Percentiles rank a stretch among this genome's conserved stretches.
These are phyloP conservation scores for Aotearoamyces nothofagi DNA, from an alignment of 2,329 filamentous ascomycete species.

Conservation along the genomic window DNA sequence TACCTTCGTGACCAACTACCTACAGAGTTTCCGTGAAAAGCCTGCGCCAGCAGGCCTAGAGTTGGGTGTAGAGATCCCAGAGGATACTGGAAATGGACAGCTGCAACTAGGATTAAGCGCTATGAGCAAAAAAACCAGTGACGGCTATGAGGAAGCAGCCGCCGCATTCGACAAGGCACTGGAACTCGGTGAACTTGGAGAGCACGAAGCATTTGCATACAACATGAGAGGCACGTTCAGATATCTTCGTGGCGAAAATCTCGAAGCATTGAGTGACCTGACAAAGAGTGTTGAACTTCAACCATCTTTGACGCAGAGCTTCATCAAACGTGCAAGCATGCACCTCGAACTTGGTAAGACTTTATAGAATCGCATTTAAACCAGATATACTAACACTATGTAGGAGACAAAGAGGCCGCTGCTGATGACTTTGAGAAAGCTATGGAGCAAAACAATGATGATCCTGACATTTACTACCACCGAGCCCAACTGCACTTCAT, in stretches of 20 bases:
- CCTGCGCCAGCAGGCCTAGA: slow-evolving; percentile 68
- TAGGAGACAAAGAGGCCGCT: slow-evolving; percentile 72
- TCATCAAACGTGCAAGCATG: slow-evolving; percentile 98
- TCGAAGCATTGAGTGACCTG: slow-evolving; percentile 68
- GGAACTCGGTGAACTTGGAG: slow-evolving; percentile 63
- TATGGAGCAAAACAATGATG: slow-evolving; percentile 67
- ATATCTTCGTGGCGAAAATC: slow-evolving; percentile 80
- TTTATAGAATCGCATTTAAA: background rate
- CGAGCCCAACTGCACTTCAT: slow-evolving; percentile 98
- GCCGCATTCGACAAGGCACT: slow-evolving; percentile 77
- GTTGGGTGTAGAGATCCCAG: slow-evolving; percentile 60
- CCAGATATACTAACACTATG: slow-evolving; percentile 16
- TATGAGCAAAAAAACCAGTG: slow-evolving; percentile 73
- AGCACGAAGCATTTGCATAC: slow-evolving; percentile 80
- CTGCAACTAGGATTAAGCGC: slow-evolving; percentile 70
- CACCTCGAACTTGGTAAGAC: slow-evolving; percentile 73
- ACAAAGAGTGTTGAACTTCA: slow-evolving; percentile 89
- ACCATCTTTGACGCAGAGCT: slow-evolving; percentile 80
- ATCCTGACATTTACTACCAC: slow-evolving; percentile 98
- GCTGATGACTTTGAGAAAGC: slow-evolving; percentile 79
- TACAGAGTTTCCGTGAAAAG: slow-evolving; percentile 90
- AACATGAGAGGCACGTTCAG: slow-evolving; percentile 95
- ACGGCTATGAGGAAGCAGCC: slow-evolving; percentile 82
- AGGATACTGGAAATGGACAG: slow-evolving; percentile 71
- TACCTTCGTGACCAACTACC: slow-evolving; percentile 95